Percentiles rank a stretch among this genome's conserved stretches.
phyloP scores from a whole-genome alignment of 148 eudicot species.

The Persicaria tinctoria region DNA sequence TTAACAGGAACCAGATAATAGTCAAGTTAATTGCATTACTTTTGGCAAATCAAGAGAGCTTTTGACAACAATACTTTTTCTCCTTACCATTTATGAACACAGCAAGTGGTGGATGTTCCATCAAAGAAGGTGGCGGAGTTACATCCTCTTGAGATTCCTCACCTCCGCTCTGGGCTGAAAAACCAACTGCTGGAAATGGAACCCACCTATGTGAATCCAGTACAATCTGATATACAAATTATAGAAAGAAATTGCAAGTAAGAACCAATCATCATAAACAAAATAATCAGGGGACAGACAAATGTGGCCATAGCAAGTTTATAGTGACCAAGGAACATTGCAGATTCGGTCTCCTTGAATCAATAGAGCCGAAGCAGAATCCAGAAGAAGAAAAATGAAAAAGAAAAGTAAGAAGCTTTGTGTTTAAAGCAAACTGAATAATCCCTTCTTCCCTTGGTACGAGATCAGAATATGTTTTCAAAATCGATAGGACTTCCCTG shows the following conservation, averaged over 20 bases:
- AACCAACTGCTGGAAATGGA: constrained; percentile 82
- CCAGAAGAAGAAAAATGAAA: background rate
- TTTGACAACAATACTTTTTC: background rate
- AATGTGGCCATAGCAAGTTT: background rate
- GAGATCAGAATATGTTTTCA: background rate
- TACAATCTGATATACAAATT: constrained; percentile 51
- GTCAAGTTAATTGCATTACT: background rate
- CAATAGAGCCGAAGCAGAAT: background rate
- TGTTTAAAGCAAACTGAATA: background rate
- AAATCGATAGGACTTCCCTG: background rate
- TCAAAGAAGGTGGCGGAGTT: constrained; percentile 78
- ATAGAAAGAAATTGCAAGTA: constrained; percentile 7
- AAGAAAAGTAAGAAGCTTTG: background rate
- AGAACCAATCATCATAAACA: background rate
- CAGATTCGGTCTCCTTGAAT: constrained; percentile 4
- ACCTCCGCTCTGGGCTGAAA: constrained; percentile 52
- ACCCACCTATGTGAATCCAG: constrained; percentile 99
- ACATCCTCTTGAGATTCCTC: constrained; percentile 79
- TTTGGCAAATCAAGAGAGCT: background rate
- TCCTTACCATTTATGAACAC: constrained; percentile 85
- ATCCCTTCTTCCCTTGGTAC: background rate
- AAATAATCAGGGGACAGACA: background rate
- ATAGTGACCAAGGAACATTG: background rate
- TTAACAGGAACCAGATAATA: background rate
- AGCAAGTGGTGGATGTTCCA: constrained; percentile 99